Evolutionary conservation across 2,329 filamentous ascomycete genomes (phyloP), one percentile per base, ranked within the genome.

Genomic region (Aspergillus intermedius): DNA sequence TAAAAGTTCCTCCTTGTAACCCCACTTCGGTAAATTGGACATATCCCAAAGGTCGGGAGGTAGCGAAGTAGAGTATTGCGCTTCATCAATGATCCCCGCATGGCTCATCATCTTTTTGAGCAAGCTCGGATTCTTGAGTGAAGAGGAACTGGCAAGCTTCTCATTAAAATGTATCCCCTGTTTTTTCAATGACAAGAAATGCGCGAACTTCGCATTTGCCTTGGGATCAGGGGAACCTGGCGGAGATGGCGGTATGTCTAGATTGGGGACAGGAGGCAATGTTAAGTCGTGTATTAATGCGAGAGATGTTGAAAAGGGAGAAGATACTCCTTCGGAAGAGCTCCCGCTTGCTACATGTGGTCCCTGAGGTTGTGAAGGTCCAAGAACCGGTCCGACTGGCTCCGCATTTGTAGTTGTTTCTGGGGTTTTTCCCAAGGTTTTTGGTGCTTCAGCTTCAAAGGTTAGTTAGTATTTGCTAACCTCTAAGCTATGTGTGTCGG

Each of bases 111-210:
- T 64, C 53, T 78, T 81, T 12, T 68, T 67, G 45, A 81, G 64
- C 44, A 84, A 67, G 48, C 74, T 77, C 7, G 82, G 81, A 57
- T 84, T 83, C 40, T 76, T 77, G 23, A 84, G 69, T 1, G 79
- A 78, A 2, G 77, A 71, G 3, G 80, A 81, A 34, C 67, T 69
- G 46, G 78, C 75, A 12, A 85, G 66, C 47, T 82, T 79, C 54
- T 79, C 72, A 54, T 85, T 84, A 69, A 84, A 85, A 62, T 85
- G 82, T 19, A 80, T 69, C 2, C 78, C 79, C 60, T 81, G 77
- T 57, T 77, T 77, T 62, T 84, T 85, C 32, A 84, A 67, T 19
- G 77, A 73, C 3, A 84, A 72, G 52, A 84, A 85, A 54, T 78
- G 77, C 43, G 73, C 70, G 58, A 84, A 79, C 56, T 83, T 83